phyloP scores from a whole-genome alignment of 768 basidiomycete species.

The Termitomyces sp. region DNA sequence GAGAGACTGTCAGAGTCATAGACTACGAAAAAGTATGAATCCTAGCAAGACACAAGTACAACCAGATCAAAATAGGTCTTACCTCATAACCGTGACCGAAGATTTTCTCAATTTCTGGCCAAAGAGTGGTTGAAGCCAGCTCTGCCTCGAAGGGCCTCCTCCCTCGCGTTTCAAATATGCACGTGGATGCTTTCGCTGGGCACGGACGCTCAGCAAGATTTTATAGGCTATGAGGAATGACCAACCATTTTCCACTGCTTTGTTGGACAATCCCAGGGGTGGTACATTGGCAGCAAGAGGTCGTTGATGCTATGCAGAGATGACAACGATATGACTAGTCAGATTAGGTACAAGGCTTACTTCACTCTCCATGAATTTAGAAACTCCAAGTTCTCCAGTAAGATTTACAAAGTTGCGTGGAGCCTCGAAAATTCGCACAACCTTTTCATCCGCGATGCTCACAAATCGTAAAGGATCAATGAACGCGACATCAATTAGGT shows the following conservation, averaged over 20 bases:
- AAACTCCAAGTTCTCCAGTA: slow-evolving; percentile 45
- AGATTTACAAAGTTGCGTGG: slow-evolving; percentile 73
- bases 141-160: slow-evolving; percentile 85
- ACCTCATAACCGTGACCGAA: slow-evolving; percentile 99
- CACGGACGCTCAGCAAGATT: not conserved
- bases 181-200: slow-evolving; percentile 2
- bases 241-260: slow-evolving; percentile 72
- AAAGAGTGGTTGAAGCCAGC: slow-evolving; percentile 79
- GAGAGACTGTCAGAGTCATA: slow-evolving; percentile 74
- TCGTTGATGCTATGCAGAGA: slow-evolving; percentile 40
- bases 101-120: slow-evolving; percentile 96
- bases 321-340: not conserved
- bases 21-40: slow-evolving; percentile 41
- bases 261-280: slow-evolving; percentile 91
- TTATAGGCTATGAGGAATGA: not conserved
- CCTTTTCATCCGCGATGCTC: slow-evolving; percentile 95
- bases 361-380: slow-evolving; percentile 41
- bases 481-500: slow-evolving; percentile 76
- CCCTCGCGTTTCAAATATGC: not conserved
- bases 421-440: slow-evolving; percentile 89
- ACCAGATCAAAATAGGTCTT: slow-evolving; percentile 5
- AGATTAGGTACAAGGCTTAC: slow-evolving; percentile 26
- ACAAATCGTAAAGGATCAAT: slow-evolving; percentile 74
- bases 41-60: not conserved
- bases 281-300: slow-evolving; percentile 86